phyloP scores from a whole-genome alignment of 139 green algal species.

The Micractinium sp. region DNA sequence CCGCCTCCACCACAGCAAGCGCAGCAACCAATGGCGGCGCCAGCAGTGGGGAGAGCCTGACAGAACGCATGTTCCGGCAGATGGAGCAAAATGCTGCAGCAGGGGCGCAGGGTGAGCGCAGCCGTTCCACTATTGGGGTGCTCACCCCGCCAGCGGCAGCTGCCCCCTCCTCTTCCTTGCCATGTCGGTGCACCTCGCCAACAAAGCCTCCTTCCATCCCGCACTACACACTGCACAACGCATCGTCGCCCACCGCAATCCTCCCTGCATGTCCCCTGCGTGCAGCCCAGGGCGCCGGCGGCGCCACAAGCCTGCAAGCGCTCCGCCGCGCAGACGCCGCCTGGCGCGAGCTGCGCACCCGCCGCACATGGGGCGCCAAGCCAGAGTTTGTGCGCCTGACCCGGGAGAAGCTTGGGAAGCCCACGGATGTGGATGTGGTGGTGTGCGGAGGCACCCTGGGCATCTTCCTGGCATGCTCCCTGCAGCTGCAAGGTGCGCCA shows the following conservation, averaged over 20 bases:
- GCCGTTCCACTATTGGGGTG: not conserved
- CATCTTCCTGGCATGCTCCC: constrained; percentile 82
- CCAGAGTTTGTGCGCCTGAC: constrained; percentile 66
- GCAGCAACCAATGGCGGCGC: not conserved
- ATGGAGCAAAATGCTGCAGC: constrained; percentile 14
- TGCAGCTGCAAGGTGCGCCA: constrained; percentile 56
- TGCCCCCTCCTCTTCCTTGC: not conserved
- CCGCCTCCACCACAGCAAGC: not conserved
- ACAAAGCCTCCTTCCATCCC: not conserved
- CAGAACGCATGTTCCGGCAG: constrained; percentile 33
- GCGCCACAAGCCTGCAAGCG: constrained; percentile 71
- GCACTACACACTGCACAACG: not conserved
- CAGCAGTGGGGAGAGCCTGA: not conserved
- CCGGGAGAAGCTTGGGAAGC: constrained; percentile 6
- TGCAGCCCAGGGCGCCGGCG: constrained; percentile 78
- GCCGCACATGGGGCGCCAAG: constrained; percentile 43
- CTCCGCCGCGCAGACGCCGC: constrained; percentile 73
- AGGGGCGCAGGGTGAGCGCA: not conserved
- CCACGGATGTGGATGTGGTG: constrained; percentile 50
- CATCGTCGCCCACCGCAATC: not conserved
- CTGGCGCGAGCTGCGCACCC: constrained; percentile 69
- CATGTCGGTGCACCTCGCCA: not conserved
- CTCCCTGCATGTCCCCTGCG: not conserved
- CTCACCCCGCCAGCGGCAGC: not conserved
- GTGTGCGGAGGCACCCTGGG: constrained; percentile 94